Percentiles rank a stretch among this genome's conserved stretches.
These are phyloP conservation scores for Peterozyma toletana DNA, from an alignment of 805 yeast species.

Conservation along the genomic window DNA sequence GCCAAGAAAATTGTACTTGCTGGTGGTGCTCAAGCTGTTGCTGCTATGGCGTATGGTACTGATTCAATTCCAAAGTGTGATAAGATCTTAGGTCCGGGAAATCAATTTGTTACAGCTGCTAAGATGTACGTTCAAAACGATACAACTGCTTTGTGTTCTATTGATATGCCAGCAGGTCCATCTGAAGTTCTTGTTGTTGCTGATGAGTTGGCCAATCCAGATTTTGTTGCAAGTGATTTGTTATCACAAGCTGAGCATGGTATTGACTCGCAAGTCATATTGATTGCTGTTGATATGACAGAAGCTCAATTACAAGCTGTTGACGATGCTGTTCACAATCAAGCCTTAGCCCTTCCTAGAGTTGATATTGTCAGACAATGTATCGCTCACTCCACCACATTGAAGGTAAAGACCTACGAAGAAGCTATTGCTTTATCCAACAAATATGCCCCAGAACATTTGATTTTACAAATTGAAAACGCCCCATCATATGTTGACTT, in stretches of 20 bases:
- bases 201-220: slow-evolving; percentile 82
- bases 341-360: slow-evolving; percentile 81
- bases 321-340: slow-evolving; percentile 77
- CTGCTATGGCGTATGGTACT: slow-evolving; percentile 99
- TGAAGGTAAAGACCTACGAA: slow-evolving; percentile 59
- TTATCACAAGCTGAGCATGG: slow-evolving; percentile 99
- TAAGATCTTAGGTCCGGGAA: slow-evolving; percentile 97
- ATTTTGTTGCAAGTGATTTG: slow-evolving; percentile 94
- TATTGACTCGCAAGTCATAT: slow-evolving; percentile 92
- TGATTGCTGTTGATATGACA: slow-evolving; percentile 73
- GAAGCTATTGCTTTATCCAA: slow-evolving; percentile 87
- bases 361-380: slow-evolving; percentile 89
- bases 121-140: slow-evolving; percentile 97
- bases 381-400: slow-evolving; percentile 83
- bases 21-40: slow-evolving; percentile 99
- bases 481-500: slow-evolving; percentile 65
- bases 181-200: slow-evolving; percentile 96
- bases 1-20: slow-evolving; percentile 88
- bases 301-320: slow-evolving; percentile 54
- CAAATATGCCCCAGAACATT: slow-evolving; percentile 95
- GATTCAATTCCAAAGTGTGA: slow-evolving; percentile 88
- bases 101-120: slow-evolving; percentile 98
- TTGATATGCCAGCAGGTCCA: slow-evolving; percentile 99
- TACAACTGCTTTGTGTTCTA: slow-evolving; percentile 88
- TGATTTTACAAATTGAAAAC: slow-evolving; percentile 81